These are phyloP conservation scores for Juglanconis sp. DNA, from an alignment of 2,329 filamentous ascomycete genomes.

Conservation along the genomic window DNA sequence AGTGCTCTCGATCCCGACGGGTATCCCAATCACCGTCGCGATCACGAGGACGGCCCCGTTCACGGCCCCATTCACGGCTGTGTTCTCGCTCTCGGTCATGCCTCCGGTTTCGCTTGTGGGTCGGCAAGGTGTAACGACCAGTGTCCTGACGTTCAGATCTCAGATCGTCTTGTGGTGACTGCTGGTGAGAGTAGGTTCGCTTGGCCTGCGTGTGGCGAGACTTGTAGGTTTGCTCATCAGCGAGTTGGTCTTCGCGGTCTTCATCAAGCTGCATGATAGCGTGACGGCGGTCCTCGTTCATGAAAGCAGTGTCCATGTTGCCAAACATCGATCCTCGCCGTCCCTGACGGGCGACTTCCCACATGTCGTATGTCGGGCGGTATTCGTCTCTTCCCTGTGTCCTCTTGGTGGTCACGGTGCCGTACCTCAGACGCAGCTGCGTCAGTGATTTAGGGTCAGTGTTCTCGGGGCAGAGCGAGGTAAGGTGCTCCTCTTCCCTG, in stretches of 20 bases:
- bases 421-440: constrained; percentile 26
- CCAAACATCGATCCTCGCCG: not conserved
- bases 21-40: too few relatives aligned
- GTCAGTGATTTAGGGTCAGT: constrained; percentile 29
- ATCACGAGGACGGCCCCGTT: not conserved
- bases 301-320: not conserved
- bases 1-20: too few relatives aligned
- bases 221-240: not conserved
- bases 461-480: constrained; percentile 36
- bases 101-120: not conserved
- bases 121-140: not conserved
- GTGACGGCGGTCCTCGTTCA: constrained; percentile 15
- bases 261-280: not conserved
- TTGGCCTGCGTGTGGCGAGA: not conserved
- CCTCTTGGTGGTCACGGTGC: not conserved
- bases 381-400: not conserved
- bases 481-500: constrained; percentile 31
- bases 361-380: not conserved
- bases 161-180: not conserved
- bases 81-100: not conserved
- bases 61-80: not conserved
- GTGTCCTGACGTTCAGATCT: not conserved
- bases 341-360: not conserved
- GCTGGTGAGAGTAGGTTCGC: not conserved
- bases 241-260: not conserved